These are phyloP conservation scores for Cryptomeria japonica DNA, from an alignment of 75 land plant species.

Conservation along the genomic window DNA sequence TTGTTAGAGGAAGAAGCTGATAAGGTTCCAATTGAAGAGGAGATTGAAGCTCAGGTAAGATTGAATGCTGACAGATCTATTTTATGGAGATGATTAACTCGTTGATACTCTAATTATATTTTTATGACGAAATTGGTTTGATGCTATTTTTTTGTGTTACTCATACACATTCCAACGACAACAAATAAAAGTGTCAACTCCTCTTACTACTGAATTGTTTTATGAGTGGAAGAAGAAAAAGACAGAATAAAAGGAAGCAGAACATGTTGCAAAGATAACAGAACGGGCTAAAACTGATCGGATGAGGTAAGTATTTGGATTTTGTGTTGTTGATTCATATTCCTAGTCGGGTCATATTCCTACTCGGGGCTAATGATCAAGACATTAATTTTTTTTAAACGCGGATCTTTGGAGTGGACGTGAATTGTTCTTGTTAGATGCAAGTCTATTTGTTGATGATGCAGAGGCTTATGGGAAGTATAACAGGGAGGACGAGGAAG, in stretches of 20 bases:
- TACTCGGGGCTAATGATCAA: neutral
- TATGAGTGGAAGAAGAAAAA: slow-evolving; percentile 91
- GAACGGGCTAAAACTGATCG: slow-evolving; percentile 97
- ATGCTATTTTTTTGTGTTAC: slow-evolving; percentile 1
- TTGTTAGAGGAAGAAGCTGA: slow-evolving; percentile 86
- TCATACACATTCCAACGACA: slow-evolving; percentile 47
- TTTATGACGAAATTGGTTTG: neutral
- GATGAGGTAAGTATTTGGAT: slow-evolving; percentile 68
- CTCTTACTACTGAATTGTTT: slow-evolving; percentile 84
- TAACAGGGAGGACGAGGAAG: slow-evolving; percentile 72
- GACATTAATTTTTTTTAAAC: neutral
- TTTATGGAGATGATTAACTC: neutral
- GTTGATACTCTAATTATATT: neutral
- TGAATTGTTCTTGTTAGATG: slow-evolving; percentile 89
- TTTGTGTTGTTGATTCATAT: neutral
- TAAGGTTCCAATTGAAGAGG: slow-evolving; percentile 89
- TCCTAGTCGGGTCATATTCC: too few relatives aligned
- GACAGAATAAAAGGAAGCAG: slow-evolving; percentile 72
- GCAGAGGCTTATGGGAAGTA: slow-evolving; percentile 92
- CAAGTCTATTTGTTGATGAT: slow-evolving; percentile 99
- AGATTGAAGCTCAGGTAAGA: slow-evolving; percentile 88
- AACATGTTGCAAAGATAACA: slow-evolving; percentile 74
- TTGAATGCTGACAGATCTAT: neutral
- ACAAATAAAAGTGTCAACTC: slow-evolving; percentile 61
- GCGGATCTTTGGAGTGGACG: slow-evolving; percentile 74